A percentile compares a stretch with the other conserved stretches of the same genome.
phyloP scores from a whole-genome alignment of 768 basidiomycete genomes.

The Leccinum subgranulosum region DNA sequence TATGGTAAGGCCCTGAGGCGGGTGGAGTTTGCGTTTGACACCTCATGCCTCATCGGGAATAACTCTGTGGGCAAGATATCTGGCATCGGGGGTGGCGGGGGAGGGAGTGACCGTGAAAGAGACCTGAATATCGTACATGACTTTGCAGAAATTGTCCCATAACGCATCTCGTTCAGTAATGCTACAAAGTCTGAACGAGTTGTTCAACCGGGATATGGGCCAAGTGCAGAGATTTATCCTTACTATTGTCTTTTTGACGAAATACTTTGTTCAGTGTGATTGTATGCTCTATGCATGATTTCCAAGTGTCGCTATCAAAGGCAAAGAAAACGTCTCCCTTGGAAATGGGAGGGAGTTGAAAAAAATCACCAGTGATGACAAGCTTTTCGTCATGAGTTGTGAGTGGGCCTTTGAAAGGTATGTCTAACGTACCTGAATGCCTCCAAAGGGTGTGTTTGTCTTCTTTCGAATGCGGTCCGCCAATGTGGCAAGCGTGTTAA shows the following conservation, averaged over 20 bases:
- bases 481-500: constrained; percentile 56
- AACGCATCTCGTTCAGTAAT: constrained; percentile 74
- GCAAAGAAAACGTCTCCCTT: constrained; percentile 53
- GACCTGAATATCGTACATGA: constrained; percentile 48
- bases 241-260: constrained; percentile 69
- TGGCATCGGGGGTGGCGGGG: constrained; percentile 23
- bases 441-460: constrained; percentile 53
- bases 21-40: constrained; percentile 58
- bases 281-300: constrained; percentile 48
- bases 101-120: constrained; percentile 35
- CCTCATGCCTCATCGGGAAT: constrained; percentile 67
- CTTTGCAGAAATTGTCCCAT: constrained; percentile 47
- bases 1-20: constrained; percentile 50
- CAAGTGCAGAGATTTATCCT: constrained; percentile 12
- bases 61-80: constrained; percentile 48
- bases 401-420: not conserved
- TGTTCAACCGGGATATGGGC: not conserved
- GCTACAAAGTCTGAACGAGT: constrained; percentile 54
- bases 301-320: constrained; percentile 54
- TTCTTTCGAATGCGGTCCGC: constrained; percentile 52
- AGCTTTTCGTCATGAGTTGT: constrained; percentile 29
- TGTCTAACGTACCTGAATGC: constrained; percentile 49
- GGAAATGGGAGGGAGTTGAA: constrained; percentile 54
- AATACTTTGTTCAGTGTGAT: constrained; percentile 72
- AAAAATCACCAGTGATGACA: constrained; percentile 57